A percentile compares a stretch with the other conserved stretches of the same genome.
These are phyloP conservation scores for Boechera retrofracta DNA, from an alignment of 345 rosid genomes.

Conservation along the genomic window DNA sequence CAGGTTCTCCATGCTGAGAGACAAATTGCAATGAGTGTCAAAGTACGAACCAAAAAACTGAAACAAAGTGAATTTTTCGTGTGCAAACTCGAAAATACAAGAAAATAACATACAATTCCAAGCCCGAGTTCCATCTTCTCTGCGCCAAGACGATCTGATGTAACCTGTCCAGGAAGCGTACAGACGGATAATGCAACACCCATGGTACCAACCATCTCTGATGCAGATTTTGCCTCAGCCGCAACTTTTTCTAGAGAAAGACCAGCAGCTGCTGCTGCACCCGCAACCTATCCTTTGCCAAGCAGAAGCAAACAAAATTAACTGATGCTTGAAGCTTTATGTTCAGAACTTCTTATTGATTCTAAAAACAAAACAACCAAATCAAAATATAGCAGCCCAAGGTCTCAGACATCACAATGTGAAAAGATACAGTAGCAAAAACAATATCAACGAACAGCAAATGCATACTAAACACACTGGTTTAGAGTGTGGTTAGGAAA, in stretches of 20 bases:
- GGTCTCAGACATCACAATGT: constrained; percentile 25
- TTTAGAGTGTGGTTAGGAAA: neutral
- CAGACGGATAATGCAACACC: constrained; percentile 93
- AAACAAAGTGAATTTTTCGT: constrained; percentile 7
- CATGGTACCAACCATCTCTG: constrained; percentile 93
- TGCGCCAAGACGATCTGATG: constrained; percentile 84
- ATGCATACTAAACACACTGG: neutral
- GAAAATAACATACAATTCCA: constrained; percentile 79
- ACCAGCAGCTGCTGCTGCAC: constrained; percentile 94
- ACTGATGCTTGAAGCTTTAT: constrained; percentile 16
- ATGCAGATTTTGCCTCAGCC: constrained; percentile 78
- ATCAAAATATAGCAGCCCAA: constrained; percentile 20
- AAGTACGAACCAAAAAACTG: constrained; percentile 14
- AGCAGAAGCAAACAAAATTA: constrained; percentile 36
- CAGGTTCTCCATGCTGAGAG: constrained; percentile 92
- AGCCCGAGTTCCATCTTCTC: constrained; percentile 98
- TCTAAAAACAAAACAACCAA: constrained; percentile 7
- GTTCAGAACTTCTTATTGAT: neutral
- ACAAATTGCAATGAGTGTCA: constrained; percentile 11
- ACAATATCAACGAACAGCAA: neutral
- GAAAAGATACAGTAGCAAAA: constrained; percentile 6
- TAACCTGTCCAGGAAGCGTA: constrained; percentile 87
- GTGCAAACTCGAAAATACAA: neutral
- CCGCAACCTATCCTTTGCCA: constrained; percentile 67
- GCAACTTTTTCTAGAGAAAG: constrained; percentile 79